Percentiles rank a stretch among this genome's conserved stretches.
Conservation (phyloP, 179 eudicot species). For the Drosera spatulata region DNA sequence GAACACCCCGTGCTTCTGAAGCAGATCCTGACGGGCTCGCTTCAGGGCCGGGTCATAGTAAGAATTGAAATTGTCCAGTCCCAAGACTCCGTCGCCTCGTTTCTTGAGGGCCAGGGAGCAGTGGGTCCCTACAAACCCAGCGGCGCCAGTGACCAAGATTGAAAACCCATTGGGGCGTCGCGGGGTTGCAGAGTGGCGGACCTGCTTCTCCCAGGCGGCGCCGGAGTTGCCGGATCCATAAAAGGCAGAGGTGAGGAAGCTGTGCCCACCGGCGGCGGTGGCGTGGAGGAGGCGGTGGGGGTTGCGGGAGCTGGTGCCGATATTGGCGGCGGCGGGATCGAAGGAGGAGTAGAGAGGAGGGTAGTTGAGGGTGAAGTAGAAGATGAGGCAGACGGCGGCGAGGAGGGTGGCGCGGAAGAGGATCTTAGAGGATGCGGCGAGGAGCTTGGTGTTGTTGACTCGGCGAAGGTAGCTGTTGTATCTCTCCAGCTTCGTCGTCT, state of each 20-base stretch:
- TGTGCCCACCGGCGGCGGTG: constrained; percentile 2
- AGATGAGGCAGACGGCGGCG: constrained; percentile 37
- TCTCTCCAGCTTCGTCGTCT: constrained; percentile 47
- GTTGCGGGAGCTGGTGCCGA: constrained; percentile 4
- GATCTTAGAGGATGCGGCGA: constrained; percentile 59
- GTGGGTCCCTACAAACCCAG: constrained; percentile 63
- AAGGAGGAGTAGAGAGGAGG: constrained; percentile 15
- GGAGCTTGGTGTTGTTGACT: constrained; percentile 44
- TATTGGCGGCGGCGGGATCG: constrained; percentile 5
- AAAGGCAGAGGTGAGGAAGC: constrained; percentile 35
- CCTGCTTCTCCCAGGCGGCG: constrained; percentile 67
- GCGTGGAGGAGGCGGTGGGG: constrained; percentile 20
- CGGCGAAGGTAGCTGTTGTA: constrained; percentile 62
- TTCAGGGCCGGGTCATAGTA: constrained; percentile 63
- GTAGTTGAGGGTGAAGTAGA: constrained; percentile 52
- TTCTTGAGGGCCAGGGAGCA: constrained; percentile 47
- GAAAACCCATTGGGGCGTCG: constrained; percentile 51
- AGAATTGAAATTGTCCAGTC: constrained; percentile 60
- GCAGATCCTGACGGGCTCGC: constrained; percentile 39
- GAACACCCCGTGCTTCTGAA: constrained; percentile 33
- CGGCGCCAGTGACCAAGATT: constrained; percentile 67
- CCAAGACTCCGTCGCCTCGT: constrained; percentile 71
- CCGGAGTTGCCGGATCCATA: constrained; percentile 29
- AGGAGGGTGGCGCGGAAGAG: constrained; percentile 52
- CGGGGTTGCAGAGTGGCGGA: constrained; percentile 60